Percentiles rank a stretch among this genome's conserved stretches.
phyloP scores from a whole-genome alignment of 108 stramenopile species.

The Cyclotella kingstonii region DNA sequence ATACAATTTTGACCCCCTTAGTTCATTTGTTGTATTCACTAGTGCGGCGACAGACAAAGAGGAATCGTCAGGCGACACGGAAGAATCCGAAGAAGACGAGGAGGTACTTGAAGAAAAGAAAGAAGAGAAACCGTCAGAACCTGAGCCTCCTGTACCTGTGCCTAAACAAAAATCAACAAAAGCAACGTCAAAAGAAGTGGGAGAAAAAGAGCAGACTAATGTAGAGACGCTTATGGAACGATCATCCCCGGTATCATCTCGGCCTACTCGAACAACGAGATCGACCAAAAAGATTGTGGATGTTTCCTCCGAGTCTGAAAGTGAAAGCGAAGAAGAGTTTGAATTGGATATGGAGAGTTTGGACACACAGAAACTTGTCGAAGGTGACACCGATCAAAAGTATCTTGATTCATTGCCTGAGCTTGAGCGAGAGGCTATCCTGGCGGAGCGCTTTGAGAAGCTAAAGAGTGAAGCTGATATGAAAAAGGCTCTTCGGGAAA shows the following conservation, averaged over 20 bases:
- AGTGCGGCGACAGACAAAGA: conserved; percentile 37
- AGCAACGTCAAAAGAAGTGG: conserved; percentile 29
- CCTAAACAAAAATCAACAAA: conserved; percentile 19
- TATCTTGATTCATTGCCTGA: conserved; percentile 79
- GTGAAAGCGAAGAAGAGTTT: conserved; percentile 67
- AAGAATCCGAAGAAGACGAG: conserved; percentile 54
- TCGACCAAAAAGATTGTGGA: conserved; percentile 26
- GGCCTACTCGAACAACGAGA: conserved; percentile 26
- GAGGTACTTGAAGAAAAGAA: conserved; percentile 48
- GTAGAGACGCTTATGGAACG: conserved; percentile 38
- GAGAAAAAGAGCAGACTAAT: conserved; percentile 33
- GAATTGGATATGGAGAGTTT: conserved; percentile 82
- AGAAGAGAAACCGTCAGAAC: conserved; percentile 18
- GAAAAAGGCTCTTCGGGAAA: conserved; percentile 77
- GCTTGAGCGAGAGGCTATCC: conserved; percentile 84
- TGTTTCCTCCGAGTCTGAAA: conserved; percentile 39
- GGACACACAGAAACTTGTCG: conserved; percentile 67
- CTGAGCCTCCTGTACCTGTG: conserved; percentile 26
- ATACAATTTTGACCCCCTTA: too few relatives aligned
- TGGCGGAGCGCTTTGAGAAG: conserved; percentile 86
- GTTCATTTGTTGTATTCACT: conserved; percentile 16
- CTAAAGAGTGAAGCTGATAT: conserved; percentile 81
- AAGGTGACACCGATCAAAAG: conserved; percentile 79
- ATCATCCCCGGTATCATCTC: conserved; percentile 23
- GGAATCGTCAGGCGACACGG: conserved; percentile 45